phyloP scores from a whole-genome alignment of 345 rosid species.

The Cardiospermum halicacabum region DNA sequence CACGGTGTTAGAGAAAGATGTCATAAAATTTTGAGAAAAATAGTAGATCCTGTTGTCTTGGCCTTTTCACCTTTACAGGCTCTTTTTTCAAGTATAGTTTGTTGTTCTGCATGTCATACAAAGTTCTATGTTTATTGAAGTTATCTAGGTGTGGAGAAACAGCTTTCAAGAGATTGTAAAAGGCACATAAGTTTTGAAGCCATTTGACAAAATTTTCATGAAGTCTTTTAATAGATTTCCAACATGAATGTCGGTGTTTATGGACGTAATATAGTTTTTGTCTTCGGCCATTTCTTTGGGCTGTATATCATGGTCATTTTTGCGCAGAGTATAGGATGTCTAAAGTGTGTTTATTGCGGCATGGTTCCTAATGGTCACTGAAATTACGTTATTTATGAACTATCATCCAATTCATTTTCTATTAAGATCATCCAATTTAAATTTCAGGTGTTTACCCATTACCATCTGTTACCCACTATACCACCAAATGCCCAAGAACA shows the following conservation, averaged over 20 bases:
- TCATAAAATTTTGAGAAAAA: neutral
- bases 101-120: neutral
- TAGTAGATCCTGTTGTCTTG: neutral
- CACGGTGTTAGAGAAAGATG: neutral
- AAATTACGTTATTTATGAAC: constrained; percentile 11
- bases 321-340: constrained; percentile 10
- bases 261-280: neutral
- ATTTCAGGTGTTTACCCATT: constrained; percentile 57
- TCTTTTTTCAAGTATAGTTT: neutral
- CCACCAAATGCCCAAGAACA: constrained; percentile 74
- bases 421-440: constrained; percentile 43
- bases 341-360: constrained; percentile 2
- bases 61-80: no score
- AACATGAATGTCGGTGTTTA: neutral
- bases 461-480: constrained; percentile 70
- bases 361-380: constrained; percentile 10
- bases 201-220: neutral
- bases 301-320: neutral
- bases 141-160: neutral
- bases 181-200: neutral
- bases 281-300: neutral
- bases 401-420: constrained; percentile 10
- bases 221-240: neutral
- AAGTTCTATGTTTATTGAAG: neutral
- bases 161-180: neutral